Conservation (phyloP, 2,329 filamentous ascomycete species). For the Keithomyces neogunnii region DNA sequence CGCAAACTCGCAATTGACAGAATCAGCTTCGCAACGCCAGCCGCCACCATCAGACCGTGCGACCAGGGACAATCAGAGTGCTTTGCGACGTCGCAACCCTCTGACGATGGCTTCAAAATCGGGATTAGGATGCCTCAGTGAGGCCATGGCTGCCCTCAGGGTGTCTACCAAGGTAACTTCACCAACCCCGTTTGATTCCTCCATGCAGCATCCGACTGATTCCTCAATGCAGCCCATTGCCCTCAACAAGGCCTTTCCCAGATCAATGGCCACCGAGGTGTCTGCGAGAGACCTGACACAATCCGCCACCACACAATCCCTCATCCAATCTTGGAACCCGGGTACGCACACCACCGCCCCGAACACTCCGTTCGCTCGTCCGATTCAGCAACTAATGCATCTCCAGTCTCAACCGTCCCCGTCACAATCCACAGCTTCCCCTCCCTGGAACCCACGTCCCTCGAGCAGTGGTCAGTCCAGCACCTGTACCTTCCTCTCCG, state of each 20-base stretch:
- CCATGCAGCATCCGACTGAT: background rate
- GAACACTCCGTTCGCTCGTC: background rate
- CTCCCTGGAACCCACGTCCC: conserved; percentile 70
- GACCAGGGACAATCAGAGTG: background rate
- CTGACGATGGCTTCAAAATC: conserved; percentile 20
- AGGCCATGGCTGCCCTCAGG: conserved; percentile 43
- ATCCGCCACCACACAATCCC: conserved; percentile 24
- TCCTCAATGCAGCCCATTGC: conserved; percentile 20
- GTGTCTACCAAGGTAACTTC: conserved; percentile 30
- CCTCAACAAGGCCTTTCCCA: conserved; percentile 33
- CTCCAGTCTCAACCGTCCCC: conserved; percentile 54
- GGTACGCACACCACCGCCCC: conserved; percentile 21
- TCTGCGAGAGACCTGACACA: conserved; percentile 29
- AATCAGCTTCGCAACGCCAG: conserved; percentile 3
- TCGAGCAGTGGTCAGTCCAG: conserved; percentile 69
- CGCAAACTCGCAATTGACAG: conserved; percentile 8
- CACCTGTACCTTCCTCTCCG: conserved; percentile 84
- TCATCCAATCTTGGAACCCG: conserved; percentile 35
- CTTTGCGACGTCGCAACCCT: background rate
- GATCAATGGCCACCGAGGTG: conserved; percentile 49
- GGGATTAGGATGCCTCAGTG: conserved; percentile 40
- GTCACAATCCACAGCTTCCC: conserved; percentile 89
- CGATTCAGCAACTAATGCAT: background rate
- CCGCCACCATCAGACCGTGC: background rate
- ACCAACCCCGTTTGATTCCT: background rate